Base-by-base conservation (phyloP, 2,329 filamentous ascomycete genomes). In the Aspergillus fijiensis region DNA sequence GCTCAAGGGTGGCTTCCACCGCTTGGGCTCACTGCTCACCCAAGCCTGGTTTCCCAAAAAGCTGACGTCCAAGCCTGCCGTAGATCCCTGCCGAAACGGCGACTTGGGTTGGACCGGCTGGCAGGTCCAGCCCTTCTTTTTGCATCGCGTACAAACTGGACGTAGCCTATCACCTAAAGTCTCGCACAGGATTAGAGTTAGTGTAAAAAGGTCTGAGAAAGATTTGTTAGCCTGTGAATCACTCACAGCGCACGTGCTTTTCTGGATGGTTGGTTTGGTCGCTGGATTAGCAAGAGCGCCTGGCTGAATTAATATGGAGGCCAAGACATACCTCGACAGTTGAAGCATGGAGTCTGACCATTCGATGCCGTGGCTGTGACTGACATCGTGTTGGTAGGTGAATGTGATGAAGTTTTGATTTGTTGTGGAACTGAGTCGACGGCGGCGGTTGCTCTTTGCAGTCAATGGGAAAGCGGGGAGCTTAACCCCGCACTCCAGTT, bases 1-100 rank as follows among this genome's bases (percentile, higher is more conserved):
- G 23, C 29, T 27, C 1, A 42, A 10, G 11, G 4, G 5, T 19
- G 31, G 11, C 50, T 54, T 64, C 66, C 67, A 68, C 16, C 55
- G 59, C 19, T 45, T 64, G 5, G 65, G 65, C 52, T 55, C 57
- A 47, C 67, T 69, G 50, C 65, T 67, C n/a, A 69, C 66, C 67
- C 67, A 69, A 14, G 59, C 55, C 42, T 69, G 67, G 12, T 62
- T 54, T 19, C 58, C 48, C 2, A 55, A 51, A 39, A 67, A 55
- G 5, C 10, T 31, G n/a, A 14, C 35, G 33, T 54, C 51, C 10
- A 54, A 11, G 23, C 59, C 58, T 5, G 64, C 64, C 1, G 59
- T 65, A 3, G 65, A 67, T 2, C 64, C 64, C 49, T 65, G 61
- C 7, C 65, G 63, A 21, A 67, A 67, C 1, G 65, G 49, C 1